Conservation (phyloP, 2,329 filamentous ascomycete species). For the Penicillium sclerotigenum region DNA sequence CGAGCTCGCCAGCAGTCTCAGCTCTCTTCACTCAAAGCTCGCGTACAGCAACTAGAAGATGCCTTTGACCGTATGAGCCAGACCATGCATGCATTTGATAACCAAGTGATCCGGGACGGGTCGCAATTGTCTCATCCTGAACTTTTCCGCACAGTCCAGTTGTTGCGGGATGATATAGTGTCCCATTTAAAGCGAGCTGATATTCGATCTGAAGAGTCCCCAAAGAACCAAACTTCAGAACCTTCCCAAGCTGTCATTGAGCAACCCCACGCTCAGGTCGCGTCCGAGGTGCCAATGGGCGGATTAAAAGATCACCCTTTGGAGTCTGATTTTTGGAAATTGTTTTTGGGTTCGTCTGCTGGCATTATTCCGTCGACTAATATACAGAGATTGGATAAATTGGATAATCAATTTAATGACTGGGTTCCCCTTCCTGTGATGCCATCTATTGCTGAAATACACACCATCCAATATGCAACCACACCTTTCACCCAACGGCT, state of each 20-base stretch:
- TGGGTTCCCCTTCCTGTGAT: background rate
- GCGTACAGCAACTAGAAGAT: constrained; percentile 12
- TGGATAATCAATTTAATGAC: background rate
- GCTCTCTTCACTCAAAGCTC: constrained; percentile 9
- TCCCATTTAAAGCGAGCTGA: background rate
- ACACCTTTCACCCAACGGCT: constrained; percentile 14
- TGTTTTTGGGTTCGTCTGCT: background rate
- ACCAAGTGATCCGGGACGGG: background rate
- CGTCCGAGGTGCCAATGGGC: background rate
- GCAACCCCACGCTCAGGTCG: background rate
- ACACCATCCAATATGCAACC: constrained; percentile 10
- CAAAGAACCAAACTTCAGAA: background rate
- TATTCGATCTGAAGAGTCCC: background rate
- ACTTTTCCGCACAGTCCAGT: constrained; percentile 3
- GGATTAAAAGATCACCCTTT: background rate
- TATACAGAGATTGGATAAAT: background rate
- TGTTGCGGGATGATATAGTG: constrained; percentile 8
- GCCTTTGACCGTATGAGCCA: constrained; percentile 2
- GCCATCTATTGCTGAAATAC: background rate
- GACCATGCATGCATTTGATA: constrained; percentile 5
- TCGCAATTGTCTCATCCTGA: constrained; percentile 1
- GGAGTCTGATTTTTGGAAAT: background rate
- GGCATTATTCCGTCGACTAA: background rate
- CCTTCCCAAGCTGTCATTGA: background rate
- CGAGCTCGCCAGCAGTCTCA: constrained; percentile 12